phyloP scores from a whole-genome alignment of 345 rosid species.

The Hibiscus trionum region DNA sequence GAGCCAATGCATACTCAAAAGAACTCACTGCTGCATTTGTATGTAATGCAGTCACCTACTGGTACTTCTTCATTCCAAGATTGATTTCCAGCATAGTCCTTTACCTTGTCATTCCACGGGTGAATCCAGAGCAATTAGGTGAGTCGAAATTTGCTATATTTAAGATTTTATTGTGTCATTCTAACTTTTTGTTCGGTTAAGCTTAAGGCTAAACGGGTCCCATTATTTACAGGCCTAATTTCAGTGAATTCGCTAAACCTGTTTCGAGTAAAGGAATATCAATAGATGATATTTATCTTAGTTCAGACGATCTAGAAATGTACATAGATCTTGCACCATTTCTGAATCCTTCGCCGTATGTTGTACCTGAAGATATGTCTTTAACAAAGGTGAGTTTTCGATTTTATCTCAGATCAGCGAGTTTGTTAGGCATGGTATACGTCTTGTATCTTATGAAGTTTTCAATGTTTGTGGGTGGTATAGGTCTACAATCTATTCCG shows the following conservation, averaged over 20 bases:
- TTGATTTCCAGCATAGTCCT: constrained; percentile 96
- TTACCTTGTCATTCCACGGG: constrained; percentile 57
- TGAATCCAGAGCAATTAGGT: constrained; percentile 52
- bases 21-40: constrained; percentile 12
- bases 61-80: constrained; percentile 91
- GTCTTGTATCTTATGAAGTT: constrained; percentile 2
- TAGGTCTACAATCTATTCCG: constrained; percentile 96
- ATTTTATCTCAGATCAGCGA: background rate
- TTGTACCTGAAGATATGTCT: constrained; percentile 97
- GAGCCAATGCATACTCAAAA: constrained; percentile 3
- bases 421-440: background rate
- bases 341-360: constrained; percentile 89
- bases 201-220: background rate
- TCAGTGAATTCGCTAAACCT: constrained; percentile 86
- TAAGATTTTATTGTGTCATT: background rate
- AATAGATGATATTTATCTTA: constrained; percentile 67
- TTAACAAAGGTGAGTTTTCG: constrained; percentile 63
- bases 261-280: constrained; percentile 87
- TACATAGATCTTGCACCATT: constrained; percentile 93
- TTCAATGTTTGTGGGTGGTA: constrained; percentile 13
- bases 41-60: constrained; percentile 69
- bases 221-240: constrained; percentile 57
- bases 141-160: constrained; percentile 8
- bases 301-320: constrained; percentile 90
- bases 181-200: background rate